Percentiles rank a stretch among this genome's conserved stretches.
These are phyloP conservation scores for Camellia granthamiana DNA, from an alignment of 148 eudicot genomes.

Conservation along the genomic window DNA sequence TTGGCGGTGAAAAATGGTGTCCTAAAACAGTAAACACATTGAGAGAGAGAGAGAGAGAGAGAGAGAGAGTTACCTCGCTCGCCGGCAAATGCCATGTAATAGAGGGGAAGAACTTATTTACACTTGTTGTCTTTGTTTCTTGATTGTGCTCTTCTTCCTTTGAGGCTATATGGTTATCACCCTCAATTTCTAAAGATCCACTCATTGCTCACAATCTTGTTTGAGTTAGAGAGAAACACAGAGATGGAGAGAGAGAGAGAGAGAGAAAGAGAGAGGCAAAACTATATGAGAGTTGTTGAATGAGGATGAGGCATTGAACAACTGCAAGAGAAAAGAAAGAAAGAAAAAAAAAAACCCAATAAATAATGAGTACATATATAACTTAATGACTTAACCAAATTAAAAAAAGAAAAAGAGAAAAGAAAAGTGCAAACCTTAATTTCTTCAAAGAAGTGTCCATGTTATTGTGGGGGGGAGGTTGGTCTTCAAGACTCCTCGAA, in stretches of 20 bases:
- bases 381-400: too few relatives aligned
- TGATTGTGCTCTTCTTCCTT: neutral
- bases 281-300: neutral
- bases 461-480: neutral
- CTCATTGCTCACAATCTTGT: neutral
- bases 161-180: neutral
- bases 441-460: slow-evolving; percentile 11
- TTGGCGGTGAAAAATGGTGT: neutral
- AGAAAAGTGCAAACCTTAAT: slow-evolving; percentile 5
- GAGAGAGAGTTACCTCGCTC: slow-evolving; percentile 3
- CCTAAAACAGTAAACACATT: neutral
- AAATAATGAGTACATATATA: neutral
- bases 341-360: neutral
- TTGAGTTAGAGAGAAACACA: neutral
- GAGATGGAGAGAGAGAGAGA: neutral
- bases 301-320: neutral
- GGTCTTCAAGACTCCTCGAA: neutral
- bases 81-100: neutral
- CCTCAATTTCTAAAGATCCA: slow-evolving; percentile 13
- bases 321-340: neutral
- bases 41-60: neutral
- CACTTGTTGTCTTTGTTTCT: neutral
- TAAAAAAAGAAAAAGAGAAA: neutral
- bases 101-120: neutral
- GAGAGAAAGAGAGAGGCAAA: neutral